Base-by-base conservation (phyloP, 1,139 yeast genomes). In the Zygoascus hellenicus region DNA sequence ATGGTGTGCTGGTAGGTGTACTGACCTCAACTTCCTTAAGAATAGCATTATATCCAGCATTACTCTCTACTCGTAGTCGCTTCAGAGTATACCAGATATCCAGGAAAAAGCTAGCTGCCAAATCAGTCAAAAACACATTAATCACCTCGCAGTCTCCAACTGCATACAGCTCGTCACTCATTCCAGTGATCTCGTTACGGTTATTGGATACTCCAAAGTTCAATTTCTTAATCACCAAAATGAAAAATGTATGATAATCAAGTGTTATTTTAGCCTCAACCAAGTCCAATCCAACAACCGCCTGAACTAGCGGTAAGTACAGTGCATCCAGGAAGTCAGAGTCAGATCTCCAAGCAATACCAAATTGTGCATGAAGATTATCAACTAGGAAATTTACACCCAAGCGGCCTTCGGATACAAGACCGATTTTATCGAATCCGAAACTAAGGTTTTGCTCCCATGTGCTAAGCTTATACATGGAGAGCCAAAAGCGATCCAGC, bases 161-260 rank as follows among this genome's bases (percentile, higher is more conserved):
- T 1, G 81, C 85, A 50, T 76, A 76, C 16, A 90, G 68, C 37
- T 43, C 37, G 30, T 43, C 46, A 48, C 78, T 76, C 59, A 88
- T 95, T 26, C 73, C 58, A 7, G 54, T 63, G 2, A 69, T 62
- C 29, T 72, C 59, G 48, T 77, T 82, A 75, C 78, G 62, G 59
- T 83, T 87, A 61, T 90, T 90, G 60, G 76, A 82, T 31, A 88
- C 71, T 37, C 80, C 80, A 36, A 83, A 66, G 6, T 75, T 70
- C 30, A 80, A 68, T 1, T 71, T 68, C 17, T 71, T 67, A 30
- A 83, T 62, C 26, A 74, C 73, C 1, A 80, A 76, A 46, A 90
- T 75, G 14, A 86, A 76, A 65, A 92, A 88, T 19, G 86, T 79
- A 60, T 90, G 96, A 60, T 81, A 87, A 61, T 92, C 97, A 59